Evolutionary conservation across 306 rosid genomes (phyloP).

Genomic region (Glycyrrhiza uralensis): DNA sequence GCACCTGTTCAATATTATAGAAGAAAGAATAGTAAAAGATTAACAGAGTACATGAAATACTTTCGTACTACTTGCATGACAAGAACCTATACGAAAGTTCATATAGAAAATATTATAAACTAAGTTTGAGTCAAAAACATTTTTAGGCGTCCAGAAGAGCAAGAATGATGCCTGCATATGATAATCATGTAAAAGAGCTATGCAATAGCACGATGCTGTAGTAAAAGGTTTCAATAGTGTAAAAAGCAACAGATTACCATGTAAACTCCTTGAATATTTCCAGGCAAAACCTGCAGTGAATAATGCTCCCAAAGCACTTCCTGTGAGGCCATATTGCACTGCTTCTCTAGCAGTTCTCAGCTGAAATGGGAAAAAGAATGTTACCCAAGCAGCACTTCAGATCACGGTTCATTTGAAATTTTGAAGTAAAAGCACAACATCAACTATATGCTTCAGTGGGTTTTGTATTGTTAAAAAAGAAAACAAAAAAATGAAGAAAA

Average conservation of each 20-base stretch:
- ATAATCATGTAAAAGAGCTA: not conserved
- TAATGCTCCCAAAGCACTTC: conserved; percentile 71
- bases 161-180: not conserved
- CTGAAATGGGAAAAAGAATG: conserved; percentile 40
- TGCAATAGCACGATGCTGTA: not conserved
- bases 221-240: not conserved
- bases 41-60: conserved; percentile 8
- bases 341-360: conserved; percentile 78
- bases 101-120: not conserved
- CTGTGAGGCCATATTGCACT: conserved; percentile 50
- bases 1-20: conserved; percentile 50
- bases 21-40: not conserved
- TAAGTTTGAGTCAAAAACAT: not conserved
- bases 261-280: conserved; percentile 84
- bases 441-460: not conserved
- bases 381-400: not conserved
- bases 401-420: not conserved
- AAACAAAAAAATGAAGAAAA: not conserved
- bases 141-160: not conserved
- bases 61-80: not conserved
- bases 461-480: not conserved
- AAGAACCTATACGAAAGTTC: not conserved
- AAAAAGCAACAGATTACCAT: conserved; percentile 47
- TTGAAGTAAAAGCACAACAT: conserved; percentile 11
- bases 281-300: conserved; percentile 69